Evolutionary conservation across 768 basidiomycete species (phyloP).

Genomic region (Sporobolomyces roseus): DNA sequence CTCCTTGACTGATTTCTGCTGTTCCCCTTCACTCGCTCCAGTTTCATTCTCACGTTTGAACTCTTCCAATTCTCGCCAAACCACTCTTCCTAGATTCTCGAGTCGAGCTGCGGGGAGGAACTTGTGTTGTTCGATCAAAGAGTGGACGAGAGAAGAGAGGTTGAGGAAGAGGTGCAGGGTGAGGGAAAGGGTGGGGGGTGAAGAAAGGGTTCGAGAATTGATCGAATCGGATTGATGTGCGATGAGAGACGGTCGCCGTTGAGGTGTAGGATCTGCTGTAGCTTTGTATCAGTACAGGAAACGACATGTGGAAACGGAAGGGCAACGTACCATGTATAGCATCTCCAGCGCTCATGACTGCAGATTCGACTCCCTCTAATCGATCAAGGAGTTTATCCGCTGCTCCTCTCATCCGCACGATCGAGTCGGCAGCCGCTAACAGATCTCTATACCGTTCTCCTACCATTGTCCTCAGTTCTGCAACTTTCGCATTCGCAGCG

Average conservation of each 20-base stretch:
- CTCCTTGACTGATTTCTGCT: conserved; percentile 4
- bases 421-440: conserved; percentile 44
- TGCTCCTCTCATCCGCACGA: conserved; percentile 43
- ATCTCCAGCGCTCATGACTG: neutral
- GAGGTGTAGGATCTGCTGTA: too few species aligned
- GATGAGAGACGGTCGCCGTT: neutral
- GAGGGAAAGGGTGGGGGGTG: conserved; percentile 32
- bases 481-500: conserved; percentile 42
- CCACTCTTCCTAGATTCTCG: conserved; percentile 39
- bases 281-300: too few species aligned
- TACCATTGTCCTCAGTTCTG: conserved; percentile 45
- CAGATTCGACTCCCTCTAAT: conserved; percentile 17
- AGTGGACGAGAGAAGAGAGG: conserved; percentile 41
- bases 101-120: conserved; percentile 43
- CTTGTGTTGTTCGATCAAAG: conserved; percentile 34
- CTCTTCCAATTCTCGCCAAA: conserved; percentile 40
- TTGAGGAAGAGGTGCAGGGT: conserved; percentile 39
- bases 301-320: neutral
- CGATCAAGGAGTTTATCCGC: conserved; percentile 32
- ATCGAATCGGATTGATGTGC: neutral
- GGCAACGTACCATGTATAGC: conserved; percentile 5
- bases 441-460: conserved; percentile 47
- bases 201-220: conserved; percentile 8
- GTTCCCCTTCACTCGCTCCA: neutral
- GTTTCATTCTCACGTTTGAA: conserved; percentile 18